Percentiles rank a stretch among this genome's conserved stretches.
phyloP scores from a whole-genome alignment of 1,139 yeast genomes.

The Trichomonascaceae sp. region DNA sequence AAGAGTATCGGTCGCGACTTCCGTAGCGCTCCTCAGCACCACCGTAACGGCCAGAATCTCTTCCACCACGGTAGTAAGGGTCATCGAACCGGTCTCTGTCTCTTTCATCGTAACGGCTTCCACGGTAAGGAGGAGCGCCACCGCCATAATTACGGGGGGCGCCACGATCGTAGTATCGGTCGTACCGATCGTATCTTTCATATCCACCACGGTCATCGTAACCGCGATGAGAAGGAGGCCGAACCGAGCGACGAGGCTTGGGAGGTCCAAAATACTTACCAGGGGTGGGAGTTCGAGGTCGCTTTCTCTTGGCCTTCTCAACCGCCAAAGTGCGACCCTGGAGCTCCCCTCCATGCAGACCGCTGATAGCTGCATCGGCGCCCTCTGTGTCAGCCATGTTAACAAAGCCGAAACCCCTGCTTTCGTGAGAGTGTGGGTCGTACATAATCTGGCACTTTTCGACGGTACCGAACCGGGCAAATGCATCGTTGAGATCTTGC shows the following conservation, averaged over 20 bases:
- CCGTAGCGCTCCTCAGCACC: constrained; percentile 15
- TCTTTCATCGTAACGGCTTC: too few species aligned
- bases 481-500: constrained; percentile 22
- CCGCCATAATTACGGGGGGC: constrained; percentile 1
- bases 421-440: constrained; percentile 28
- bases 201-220: constrained; percentile 7
- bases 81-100: constrained; percentile 20
- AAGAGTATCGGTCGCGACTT: constrained; percentile 16
- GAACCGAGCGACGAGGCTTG: constrained; percentile 14
- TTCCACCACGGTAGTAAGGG: constrained; percentile 13
- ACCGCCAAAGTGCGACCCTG: constrained; percentile 24
- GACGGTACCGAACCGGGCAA: constrained; percentile 24
- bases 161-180: constrained; percentile 1
- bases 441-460: constrained; percentile 26
- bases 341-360: constrained; percentile 20
- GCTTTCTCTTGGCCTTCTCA: constrained; percentile 27
- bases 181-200: constrained; percentile 5
- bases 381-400: constrained; percentile 22
- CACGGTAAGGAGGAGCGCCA: constrained; percentile 9
- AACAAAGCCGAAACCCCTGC: constrained; percentile 30
- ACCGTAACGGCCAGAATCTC: constrained; percentile 7
- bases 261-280: constrained; percentile 31
- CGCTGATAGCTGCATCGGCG: constrained; percentile 24
- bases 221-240: constrained; percentile 4
- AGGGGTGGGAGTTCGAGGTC: constrained; percentile 31